Conservation (phyloP, 495 filamentous ascomycete species). For the Xylaria palmicola region DNA sequence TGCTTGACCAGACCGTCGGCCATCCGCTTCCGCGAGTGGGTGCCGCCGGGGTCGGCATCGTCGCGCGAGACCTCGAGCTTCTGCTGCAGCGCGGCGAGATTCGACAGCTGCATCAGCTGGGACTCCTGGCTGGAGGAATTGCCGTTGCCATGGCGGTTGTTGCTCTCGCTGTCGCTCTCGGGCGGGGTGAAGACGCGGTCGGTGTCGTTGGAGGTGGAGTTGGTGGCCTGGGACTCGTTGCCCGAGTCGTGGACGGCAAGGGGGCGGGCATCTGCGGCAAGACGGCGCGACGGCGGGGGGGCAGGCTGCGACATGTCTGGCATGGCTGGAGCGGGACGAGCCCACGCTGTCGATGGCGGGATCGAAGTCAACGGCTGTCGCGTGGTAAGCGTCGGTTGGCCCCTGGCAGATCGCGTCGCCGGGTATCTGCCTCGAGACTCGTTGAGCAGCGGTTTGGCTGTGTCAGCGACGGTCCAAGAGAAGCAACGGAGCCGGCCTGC, state of each 20-base stretch:
- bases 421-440: not conserved
- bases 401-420: conserved; percentile 15
- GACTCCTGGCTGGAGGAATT: conserved; percentile 46
- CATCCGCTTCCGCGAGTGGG: conserved; percentile 57
- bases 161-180: conserved; percentile 43
- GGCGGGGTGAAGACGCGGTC: conserved; percentile 49
- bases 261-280: conserved; percentile 3
- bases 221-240: conserved; percentile 43
- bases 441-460: not conserved
- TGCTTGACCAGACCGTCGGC: conserved; percentile 64
- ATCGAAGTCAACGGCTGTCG: conserved; percentile 9
- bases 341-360: not conserved
- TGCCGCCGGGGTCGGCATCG: conserved; percentile 24
- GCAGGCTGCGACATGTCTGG: conserved; percentile 19
- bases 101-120: conserved; percentile 52
- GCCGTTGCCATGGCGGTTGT: conserved; percentile 33
- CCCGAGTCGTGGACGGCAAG: conserved; percentile 31
- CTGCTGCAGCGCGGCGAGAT: conserved; percentile 51
- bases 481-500: not conserved
- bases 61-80: conserved; percentile 39
- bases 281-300: not conserved
- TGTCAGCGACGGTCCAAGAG: not conserved
- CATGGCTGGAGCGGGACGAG: conserved; percentile 6
- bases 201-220: conserved; percentile 40
- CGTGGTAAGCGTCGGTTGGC: conserved; percentile 5